Evolutionary conservation across 2,329 filamentous ascomycete genomes (phyloP).

Genomic region (Aspergillus bombycis): DNA sequence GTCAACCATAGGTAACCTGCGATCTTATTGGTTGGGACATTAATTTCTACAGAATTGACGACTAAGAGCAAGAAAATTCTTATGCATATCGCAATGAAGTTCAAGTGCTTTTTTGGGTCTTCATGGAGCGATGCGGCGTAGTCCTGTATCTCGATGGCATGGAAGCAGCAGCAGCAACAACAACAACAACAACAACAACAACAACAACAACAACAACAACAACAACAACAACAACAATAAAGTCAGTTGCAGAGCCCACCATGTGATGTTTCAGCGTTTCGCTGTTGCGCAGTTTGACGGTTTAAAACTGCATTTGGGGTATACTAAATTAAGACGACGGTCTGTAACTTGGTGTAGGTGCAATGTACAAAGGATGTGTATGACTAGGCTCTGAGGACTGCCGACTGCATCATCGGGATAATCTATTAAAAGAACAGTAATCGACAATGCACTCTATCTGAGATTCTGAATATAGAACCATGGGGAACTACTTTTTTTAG

Average conservation of each 20-base stretch:
- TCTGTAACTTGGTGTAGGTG: background rate
- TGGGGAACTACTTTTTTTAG: conserved; percentile 12
- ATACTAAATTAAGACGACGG: background rate
- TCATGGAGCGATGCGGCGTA: background rate
- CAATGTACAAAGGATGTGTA: background rate
- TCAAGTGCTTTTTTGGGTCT: background rate
- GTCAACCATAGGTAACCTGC: background rate
- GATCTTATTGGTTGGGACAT: background rate
- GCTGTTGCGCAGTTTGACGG: background rate
- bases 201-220: no score
- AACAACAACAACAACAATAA: background rate
- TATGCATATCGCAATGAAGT: background rate
- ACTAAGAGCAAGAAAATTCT: background rate
- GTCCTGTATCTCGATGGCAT: background rate
- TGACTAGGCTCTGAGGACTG: background rate
- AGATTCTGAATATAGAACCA: background rate
- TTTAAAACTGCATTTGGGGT: background rate
- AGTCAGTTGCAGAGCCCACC: background rate
- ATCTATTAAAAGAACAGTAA: conserved; percentile 21
- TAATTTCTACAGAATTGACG: background rate
- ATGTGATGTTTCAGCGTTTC: background rate
- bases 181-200: no score
- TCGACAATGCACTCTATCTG: no score
- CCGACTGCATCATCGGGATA: conserved; percentile 1
- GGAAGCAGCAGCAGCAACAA: background rate